These are phyloP conservation scores for Malassezia furfur DNA, from an alignment of 1,284 basidiomycete genomes.

Conservation along the genomic window DNA sequence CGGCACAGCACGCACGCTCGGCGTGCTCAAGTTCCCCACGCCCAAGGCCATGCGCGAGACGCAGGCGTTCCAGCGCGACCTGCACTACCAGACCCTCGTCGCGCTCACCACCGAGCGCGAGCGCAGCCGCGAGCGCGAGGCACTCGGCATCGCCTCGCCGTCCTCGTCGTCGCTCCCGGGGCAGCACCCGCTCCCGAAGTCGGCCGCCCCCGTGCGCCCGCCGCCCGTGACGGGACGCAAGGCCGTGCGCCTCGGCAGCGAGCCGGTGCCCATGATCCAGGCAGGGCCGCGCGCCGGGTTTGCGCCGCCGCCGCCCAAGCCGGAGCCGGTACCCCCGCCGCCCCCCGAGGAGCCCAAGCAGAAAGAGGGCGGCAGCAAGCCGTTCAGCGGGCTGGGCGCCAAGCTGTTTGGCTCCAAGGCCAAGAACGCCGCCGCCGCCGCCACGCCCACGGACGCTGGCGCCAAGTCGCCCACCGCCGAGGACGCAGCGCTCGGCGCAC, in stretches of 20 bases:
- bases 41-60: conserved; percentile 41
- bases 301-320: conserved; percentile 8
- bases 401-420: background rate
- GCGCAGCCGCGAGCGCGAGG: conserved; percentile 10
- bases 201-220: background rate
- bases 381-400: background rate
- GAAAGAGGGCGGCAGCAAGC: background rate
- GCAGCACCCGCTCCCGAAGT: background rate
- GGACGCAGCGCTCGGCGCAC: background rate
- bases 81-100: conserved; percentile 32
- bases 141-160: background rate
- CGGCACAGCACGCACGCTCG: conserved; percentile 24
- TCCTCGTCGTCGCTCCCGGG: background rate
- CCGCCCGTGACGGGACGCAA: background rate
- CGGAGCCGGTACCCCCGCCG: conserved; percentile 9
- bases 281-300: conserved; percentile 13
- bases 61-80: conserved; percentile 35
- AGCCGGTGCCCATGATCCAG: conserved; percentile 10
- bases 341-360: background rate
- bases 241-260: background rate
- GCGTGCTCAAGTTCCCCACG: conserved; percentile 31
- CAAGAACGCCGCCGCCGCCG: background rate
- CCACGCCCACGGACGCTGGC: background rate
- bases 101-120: conserved; percentile 19
- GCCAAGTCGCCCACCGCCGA: background rate